Conservation (phyloP, 2,329 filamentous ascomycete genomes). For the Talaromyces sp. region DNA sequence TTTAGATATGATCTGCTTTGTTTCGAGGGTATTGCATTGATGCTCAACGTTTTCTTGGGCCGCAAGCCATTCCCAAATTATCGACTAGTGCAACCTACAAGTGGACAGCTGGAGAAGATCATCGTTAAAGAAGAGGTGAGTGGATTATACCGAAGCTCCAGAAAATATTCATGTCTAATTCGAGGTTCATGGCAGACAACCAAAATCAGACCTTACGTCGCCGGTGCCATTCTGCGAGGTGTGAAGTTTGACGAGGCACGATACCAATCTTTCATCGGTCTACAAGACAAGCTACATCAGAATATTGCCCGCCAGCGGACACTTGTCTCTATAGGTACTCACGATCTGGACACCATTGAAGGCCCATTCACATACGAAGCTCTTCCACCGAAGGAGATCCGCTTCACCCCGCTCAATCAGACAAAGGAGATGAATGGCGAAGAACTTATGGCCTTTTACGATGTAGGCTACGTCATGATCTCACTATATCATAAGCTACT, state of each 20-base stretch:
- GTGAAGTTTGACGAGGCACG: slow-evolving; percentile 86
- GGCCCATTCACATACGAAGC: slow-evolving; percentile 98
- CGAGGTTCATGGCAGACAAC: slow-evolving; percentile 52
- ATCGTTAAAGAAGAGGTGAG: slow-evolving; percentile 66
- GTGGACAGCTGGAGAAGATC: slow-evolving; percentile 73
- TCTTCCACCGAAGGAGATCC: slow-evolving; percentile 83
- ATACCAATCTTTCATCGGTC: slow-evolving; percentile 94
- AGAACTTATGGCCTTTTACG: slow-evolving; percentile 92
- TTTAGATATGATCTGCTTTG: slow-evolving; percentile 81
- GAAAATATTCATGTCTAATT: slow-evolving; percentile 7
- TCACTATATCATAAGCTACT: not conserved
- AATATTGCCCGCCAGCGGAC: slow-evolving; percentile 92
- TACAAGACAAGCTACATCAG: slow-evolving; percentile 97
- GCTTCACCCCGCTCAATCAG: slow-evolving; percentile 88
- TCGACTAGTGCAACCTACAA: slow-evolving; percentile 66
- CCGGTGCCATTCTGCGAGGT: slow-evolving; percentile 82
- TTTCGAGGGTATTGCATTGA: slow-evolving; percentile 93
- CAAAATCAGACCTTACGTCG: slow-evolving; percentile 80
- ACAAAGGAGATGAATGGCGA: slow-evolving; percentile 80
- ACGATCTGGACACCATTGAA: slow-evolving; percentile 89
- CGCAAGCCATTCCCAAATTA: slow-evolving; percentile 75
- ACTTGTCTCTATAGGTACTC: slow-evolving; percentile 93
- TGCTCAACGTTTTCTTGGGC: slow-evolving; percentile 91
- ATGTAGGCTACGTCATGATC: slow-evolving; percentile 42
- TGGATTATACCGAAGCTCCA: not conserved